These are phyloP conservation scores for Arthroderma sp. DNA, from an alignment of 2,329 filamentous ascomycete genomes.

Conservation along the genomic window DNA sequence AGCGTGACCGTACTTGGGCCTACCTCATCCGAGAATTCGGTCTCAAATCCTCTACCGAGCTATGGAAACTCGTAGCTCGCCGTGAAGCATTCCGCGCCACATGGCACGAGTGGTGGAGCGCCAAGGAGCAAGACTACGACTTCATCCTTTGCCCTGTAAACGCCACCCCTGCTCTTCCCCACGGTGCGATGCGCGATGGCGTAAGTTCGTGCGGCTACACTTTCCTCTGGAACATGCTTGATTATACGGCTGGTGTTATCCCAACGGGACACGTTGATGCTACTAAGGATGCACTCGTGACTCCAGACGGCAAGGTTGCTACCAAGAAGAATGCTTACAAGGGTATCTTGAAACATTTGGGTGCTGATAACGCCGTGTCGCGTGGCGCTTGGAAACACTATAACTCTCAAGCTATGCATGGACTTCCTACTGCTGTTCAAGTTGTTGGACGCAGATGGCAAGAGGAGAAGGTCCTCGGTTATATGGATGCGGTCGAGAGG, in stretches of 20 bases:
- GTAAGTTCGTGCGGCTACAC: conserved; percentile 84
- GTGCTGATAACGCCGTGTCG: conserved; percentile 61
- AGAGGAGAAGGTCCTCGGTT: conserved; percentile 73
- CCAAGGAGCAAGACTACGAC: conserved; percentile 55
- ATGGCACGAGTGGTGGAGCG: conserved; percentile 81
- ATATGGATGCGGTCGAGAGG: conserved; percentile 67
- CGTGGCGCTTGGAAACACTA: conserved; percentile 77
- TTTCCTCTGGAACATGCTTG: conserved; percentile 84
- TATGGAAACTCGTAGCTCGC: conserved; percentile 67
- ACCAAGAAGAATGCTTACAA: conserved; percentile 35
- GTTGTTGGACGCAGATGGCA: conserved; percentile 66
- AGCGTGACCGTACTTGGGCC: conserved; percentile 63
- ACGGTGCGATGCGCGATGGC: conserved; percentile 73
- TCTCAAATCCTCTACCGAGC: conserved; percentile 59
- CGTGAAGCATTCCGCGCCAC: conserved; percentile 63
- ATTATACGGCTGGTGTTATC: conserved; percentile 71
- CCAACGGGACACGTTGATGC: conserved; percentile 74
- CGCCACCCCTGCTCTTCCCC: conserved; percentile 76
- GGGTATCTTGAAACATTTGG: conserved; percentile 21
- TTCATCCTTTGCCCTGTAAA: conserved; percentile 76
- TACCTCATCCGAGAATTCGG: conserved; percentile 61
- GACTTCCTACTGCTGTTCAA: conserved; percentile 75
- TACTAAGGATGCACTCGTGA: conserved; percentile 51
- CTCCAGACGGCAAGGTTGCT: conserved; percentile 25
- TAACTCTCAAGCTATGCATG: conserved; percentile 69